phyloP scores from a whole-genome alignment of 495 filamentous ascomycete genomes.

The Trichoderma reesei region DNA sequence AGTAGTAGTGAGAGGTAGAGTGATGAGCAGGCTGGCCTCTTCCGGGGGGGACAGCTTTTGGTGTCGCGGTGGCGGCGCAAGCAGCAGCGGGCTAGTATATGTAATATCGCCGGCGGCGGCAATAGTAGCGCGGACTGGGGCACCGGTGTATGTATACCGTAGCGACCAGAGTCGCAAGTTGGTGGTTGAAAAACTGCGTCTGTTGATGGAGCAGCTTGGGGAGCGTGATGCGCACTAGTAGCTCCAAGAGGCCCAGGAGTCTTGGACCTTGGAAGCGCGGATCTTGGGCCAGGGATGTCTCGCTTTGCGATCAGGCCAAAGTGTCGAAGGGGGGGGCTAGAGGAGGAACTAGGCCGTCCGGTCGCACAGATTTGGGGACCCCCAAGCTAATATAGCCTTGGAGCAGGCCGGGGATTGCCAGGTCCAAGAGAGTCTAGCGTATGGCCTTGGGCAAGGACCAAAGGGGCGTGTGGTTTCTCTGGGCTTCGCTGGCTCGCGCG shows the following conservation, averaged over 20 bases:
- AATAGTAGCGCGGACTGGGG: conserved; percentile 6
- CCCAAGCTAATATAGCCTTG: not conserved
- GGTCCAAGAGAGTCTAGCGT: conserved; percentile 8
- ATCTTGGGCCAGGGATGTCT: conserved; percentile 6
- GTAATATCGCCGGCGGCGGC: conserved; percentile 8
- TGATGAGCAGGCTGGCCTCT: not conserved
- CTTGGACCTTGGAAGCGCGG: not conserved
- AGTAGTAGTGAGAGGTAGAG: not conserved
- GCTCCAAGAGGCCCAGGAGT: conserved; percentile 5
- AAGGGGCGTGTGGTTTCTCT: not conserved
- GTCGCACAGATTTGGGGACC: conserved; percentile 1
- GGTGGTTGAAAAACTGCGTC: not conserved
- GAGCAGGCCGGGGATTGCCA: not conserved
- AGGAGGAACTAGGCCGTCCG: not conserved
- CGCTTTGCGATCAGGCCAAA: not conserved
- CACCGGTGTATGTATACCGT: not conserved
- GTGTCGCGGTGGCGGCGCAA: conserved; percentile 4
- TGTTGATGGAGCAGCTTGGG: not conserved
- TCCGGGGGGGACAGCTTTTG: not conserved
- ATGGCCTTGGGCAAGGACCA: not conserved
- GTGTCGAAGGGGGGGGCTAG: not conserved
- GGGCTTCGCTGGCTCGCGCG: not conserved
- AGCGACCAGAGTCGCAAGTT: not conserved
- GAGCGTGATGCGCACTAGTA: conserved; percentile 7
- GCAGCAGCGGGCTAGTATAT: not conserved